Evolutionary conservation across 495 filamentous ascomycete genomes (phyloP).

Genomic region (Penicillium mononematosum): DNA sequence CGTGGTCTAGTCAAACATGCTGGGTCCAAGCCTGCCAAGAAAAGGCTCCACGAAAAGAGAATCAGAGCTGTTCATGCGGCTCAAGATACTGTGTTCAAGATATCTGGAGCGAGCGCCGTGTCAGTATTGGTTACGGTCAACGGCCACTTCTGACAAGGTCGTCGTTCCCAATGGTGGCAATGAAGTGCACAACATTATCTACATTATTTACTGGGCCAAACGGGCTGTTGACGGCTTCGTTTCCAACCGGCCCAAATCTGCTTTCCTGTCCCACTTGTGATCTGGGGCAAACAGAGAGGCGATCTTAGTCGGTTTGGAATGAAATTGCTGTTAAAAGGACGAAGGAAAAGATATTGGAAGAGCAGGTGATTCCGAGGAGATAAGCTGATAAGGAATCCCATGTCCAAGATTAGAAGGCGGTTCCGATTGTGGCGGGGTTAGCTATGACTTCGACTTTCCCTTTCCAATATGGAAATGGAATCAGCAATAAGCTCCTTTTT

Average conservation of each 20-base stretch:
- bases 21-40: not conserved
- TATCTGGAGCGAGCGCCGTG: not conserved
- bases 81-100: not conserved
- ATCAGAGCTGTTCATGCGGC: not conserved
- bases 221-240: conserved; percentile 54
- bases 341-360: not conserved
- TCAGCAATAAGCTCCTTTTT: not conserved
- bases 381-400: conserved; percentile 7
- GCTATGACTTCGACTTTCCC: not conserved
- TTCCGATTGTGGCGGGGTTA: conserved; percentile 8
- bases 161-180: not conserved
- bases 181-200: not conserved
- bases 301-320: conserved; percentile 50
- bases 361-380: conserved; percentile 46
- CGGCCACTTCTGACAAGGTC: no score
- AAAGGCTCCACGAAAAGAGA: not conserved
- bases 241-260: conserved; percentile 33
- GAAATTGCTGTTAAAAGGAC: not conserved
- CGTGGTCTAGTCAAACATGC: not conserved
- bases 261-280: conserved; percentile 53
- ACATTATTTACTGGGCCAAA: not conserved
- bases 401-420: not conserved
- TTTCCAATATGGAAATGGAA: not conserved
- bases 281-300: conserved; percentile 68
- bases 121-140: not conserved